Evolutionary conservation across 2,329 filamentous ascomycete genomes (phyloP), one percentile per base, ranked within the genome.

Genomic region (Cladophialophora yegresii): DNA sequence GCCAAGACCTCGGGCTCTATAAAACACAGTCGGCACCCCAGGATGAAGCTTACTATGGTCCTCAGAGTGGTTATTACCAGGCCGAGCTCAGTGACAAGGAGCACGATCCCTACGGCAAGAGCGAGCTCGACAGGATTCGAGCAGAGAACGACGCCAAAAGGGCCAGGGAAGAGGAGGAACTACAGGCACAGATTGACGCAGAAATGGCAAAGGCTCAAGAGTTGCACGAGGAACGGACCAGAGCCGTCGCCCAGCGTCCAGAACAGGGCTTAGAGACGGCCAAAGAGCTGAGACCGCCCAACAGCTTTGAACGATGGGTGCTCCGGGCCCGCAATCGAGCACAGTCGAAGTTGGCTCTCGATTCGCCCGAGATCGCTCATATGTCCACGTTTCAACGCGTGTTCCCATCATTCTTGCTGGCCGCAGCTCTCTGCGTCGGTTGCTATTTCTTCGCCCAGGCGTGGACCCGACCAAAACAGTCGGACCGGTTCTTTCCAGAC

Each of bases 181-280:
- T 83, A 69, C 82, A 82, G 47, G 78, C 78, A 53, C 75, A 78
- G 61, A 86, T 84, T 83, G 77, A 84, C 30, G 73, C 77, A 9
- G 80, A 80, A n/a, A 84, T 85, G 68, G 77, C 79, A 32, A 72
- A 75, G 65, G 74, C 76, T 45, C n/a, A 72, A 40, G 72, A 75
- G 63, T 73, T 76, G 49, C 20, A 71, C 74, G 58, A 73, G 71
- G 58, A 77, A 75, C 62, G 78, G 73, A 61, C 54, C 4, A 66
- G 56, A 60, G 62, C 69, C 13, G 33, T 71, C 16, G 70, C 64
- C 7, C 51, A 64, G 40, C 50, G 64, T 45, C 69, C 69, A 3
- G 70, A 71, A 58, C 67, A 71, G 54, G 66, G 69, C 13, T 51
- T 71, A 10, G 67, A 70, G 56, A 49, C 67, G 10, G 62, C 67